These are phyloP conservation scores for Tuctoria greenei DNA, from an alignment of 176 grass and related monocot species.

Conservation along the genomic window DNA sequence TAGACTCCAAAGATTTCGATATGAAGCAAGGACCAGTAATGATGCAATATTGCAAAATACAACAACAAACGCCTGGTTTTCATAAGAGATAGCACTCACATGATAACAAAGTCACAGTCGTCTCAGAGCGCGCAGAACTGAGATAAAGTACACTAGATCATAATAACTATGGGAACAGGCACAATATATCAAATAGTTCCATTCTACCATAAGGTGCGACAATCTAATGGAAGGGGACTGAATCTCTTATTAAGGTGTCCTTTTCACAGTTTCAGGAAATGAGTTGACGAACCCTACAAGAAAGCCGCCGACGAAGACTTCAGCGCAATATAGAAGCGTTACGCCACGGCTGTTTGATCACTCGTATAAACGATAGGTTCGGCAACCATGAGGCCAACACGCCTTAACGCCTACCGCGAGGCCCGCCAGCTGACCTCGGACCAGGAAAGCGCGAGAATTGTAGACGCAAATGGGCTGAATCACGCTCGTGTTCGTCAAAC, in stretches of 20 bases:
- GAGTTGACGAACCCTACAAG: conserved; percentile 42
- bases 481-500: conserved; percentile 92
- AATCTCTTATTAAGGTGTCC: conserved; percentile 44
- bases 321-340: conserved; percentile 43
- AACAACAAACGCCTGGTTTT: conserved; percentile 2
- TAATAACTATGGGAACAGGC: conserved; percentile 36
- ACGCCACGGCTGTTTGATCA: conserved; percentile 36
- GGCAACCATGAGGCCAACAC: conserved; percentile 40
- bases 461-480: conserved; percentile 94
- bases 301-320: conserved; percentile 29
- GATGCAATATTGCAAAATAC: conserved; percentile 17
- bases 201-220: conserved; percentile 27
- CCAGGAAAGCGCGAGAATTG: conserved; percentile 98
- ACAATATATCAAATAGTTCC: conserved; percentile 41
- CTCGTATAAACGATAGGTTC: conserved; percentile 52
- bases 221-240: conserved; percentile 37
- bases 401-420: conserved; percentile 93
- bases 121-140: background rate
- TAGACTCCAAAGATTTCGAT: background rate
- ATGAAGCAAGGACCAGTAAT: background rate
- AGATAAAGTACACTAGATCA: conserved; percentile 49
- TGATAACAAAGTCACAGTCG: conserved; percentile 24
- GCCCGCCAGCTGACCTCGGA: conserved; percentile 81
- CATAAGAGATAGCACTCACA: conserved; percentile 10
- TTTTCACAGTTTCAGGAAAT: conserved; percentile 35